Percentiles rank a stretch among this genome's conserved stretches.
These are phyloP conservation scores for Colletotrichum cuscutae DNA, from an alignment of 2,329 filamentous ascomycete species.

Conservation along the genomic window DNA sequence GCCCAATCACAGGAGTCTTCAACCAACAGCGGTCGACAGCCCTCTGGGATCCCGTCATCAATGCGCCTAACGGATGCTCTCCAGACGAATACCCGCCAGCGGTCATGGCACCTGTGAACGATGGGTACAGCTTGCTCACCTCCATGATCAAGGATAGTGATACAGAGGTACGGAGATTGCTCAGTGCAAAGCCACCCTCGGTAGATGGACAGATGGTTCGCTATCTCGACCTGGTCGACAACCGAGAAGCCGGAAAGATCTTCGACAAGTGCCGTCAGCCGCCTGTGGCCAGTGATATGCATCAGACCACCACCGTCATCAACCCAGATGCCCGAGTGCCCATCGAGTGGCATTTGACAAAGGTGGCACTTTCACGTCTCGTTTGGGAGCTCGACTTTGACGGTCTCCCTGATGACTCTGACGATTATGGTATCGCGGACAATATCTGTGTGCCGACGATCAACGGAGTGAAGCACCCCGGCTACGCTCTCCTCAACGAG, in stretches of 20 bases:
- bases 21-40: background rate
- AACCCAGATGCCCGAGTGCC: background rate
- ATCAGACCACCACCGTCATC: background rate
- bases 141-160: background rate
- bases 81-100: constrained; percentile 8
- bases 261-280: constrained; percentile 3
- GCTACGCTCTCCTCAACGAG: background rate
- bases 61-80: constrained; percentile 5
- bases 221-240: background rate
- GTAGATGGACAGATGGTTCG: constrained; percentile 2
- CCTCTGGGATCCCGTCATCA: constrained; percentile 2
- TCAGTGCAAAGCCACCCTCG: background rate
- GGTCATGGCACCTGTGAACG: constrained; percentile 4
- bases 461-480: background rate
- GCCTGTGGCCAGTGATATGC: background rate
- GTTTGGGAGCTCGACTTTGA: constrained; percentile 6
- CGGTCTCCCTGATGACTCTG: background rate
- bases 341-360: constrained; percentile 3
- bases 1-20: background rate
- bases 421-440: background rate
- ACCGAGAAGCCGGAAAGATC: constrained; percentile 4
- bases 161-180: background rate
- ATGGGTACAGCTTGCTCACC: background rate
- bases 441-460: constrained; percentile 2
- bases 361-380: background rate